These are phyloP conservation scores for Pseudozyma sp. DNA, from an alignment of 1,284 basidiomycete species.

Conservation along the genomic window DNA sequence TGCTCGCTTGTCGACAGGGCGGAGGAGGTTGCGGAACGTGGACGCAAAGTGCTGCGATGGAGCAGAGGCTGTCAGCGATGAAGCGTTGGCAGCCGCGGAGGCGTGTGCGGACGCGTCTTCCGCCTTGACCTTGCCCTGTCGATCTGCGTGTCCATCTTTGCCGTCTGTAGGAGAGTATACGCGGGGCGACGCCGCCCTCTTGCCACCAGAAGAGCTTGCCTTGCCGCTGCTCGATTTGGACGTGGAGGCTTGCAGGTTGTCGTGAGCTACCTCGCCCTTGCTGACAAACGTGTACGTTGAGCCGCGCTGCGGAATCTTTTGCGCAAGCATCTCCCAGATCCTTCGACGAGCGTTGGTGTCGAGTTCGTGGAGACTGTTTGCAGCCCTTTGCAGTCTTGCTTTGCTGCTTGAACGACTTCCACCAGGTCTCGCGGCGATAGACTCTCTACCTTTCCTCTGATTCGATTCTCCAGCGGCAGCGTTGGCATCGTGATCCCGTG, in stretches of 20 bases:
- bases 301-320: slow-evolving; percentile 49
- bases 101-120: neutral
- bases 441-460: slow-evolving; percentile 23
- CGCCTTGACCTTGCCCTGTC: slow-evolving; percentile 6
- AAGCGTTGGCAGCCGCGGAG: neutral
- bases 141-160: slow-evolving; percentile 1
- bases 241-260: slow-evolving; percentile 29
- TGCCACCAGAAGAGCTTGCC: slow-evolving; percentile 1
- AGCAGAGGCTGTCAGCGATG: slow-evolving; percentile 11
- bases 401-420: slow-evolving; percentile 33
- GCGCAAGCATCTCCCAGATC: slow-evolving; percentile 51
- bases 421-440: neutral
- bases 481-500: slow-evolving; percentile 5
- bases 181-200: slow-evolving; percentile 9
- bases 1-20: slow-evolving; percentile 40
- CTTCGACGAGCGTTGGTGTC: slow-evolving; percentile 35
- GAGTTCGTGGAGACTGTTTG: slow-evolving; percentile 37
- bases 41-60: slow-evolving; percentile 41
- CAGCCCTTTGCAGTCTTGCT: slow-evolving; percentile 18
- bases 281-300: slow-evolving; percentile 51
- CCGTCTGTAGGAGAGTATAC: neutral
- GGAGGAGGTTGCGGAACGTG: slow-evolving; percentile 41
- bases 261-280: slow-evolving; percentile 47
- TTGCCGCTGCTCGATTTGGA: slow-evolving; percentile 19
- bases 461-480: slow-evolving; percentile 1